Evolutionary conservation across 2,329 filamentous ascomycete species (phyloP), one percentile per base, ranked within the genome.

Genomic region (Diaporthe longicolla): DNA sequence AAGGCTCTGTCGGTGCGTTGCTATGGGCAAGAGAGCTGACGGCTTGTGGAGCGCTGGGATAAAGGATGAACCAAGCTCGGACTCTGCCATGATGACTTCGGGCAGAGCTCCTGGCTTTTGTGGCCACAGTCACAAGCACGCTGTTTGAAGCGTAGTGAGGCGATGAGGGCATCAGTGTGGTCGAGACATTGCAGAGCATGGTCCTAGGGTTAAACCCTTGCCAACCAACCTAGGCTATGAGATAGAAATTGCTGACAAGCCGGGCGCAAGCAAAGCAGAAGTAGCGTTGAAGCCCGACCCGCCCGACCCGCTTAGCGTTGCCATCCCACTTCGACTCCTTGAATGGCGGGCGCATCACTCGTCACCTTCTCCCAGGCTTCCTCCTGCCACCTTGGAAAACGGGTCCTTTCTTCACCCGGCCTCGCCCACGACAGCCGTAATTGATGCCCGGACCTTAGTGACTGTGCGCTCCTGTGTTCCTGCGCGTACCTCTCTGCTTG

Each of bases 31-130:
- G 2, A 98, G 86, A 10, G 93, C 89, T 5, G 95, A 86, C 0
- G 96, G 95, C 80, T 97, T 98, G 83, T 98, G 94, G 21, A 98
- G 87, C 26, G 94, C 92, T 29, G 95, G 93, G 74, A 98, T 96
- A 77, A 92, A 93, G 24, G 84, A 84, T 59, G 89, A 85, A 75
- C 87, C 84, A 13, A 92, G 80, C 70, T 90, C 87, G 71, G 90
- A 86, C 71, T 92, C 90, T 3, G 87, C 83, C 89, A 91, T 91
- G 70, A 59, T 75, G 58, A 19, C 10, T 26, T 19, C 24, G 32
- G 45, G 70, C 29, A 43, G 26, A 54, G 54, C 40, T 69, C 37
- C 19, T 65, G 45, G 52, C 48, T 73, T 24, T 45, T 11, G 19
- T 19, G 48, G n/a, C 43, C 24, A 40, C 24, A 24, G 24, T 45